A percentile compares a stretch with the other conserved stretches of the same genome.
phyloP scores from a whole-genome alignment of 2,329 filamentous ascomycete genomes.

The Talaromyces amestolkiae region DNA sequence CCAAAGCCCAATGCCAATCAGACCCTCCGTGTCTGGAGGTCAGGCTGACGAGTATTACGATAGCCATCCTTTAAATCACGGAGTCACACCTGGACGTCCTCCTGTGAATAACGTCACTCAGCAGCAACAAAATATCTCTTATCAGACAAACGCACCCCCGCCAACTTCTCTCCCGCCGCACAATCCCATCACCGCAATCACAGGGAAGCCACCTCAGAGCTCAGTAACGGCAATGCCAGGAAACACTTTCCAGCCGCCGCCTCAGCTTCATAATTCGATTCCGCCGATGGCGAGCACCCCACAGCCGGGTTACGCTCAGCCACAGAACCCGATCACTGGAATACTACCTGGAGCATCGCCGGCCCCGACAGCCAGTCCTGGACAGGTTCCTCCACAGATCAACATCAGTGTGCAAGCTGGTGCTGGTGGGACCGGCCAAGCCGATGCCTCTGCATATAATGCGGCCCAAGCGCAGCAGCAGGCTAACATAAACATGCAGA shows the following conservation, averaged over 20 bases:
- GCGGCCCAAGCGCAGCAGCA: slow-evolving; percentile 8
- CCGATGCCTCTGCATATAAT: background rate
- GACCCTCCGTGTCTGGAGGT: background rate
- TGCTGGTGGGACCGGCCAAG: background rate
- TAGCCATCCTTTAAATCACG: background rate
- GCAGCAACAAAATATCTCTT: background rate
- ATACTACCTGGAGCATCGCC: background rate
- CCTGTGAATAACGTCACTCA: background rate
- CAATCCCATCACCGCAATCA: background rate
- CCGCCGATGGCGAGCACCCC: background rate
- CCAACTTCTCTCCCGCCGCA: slow-evolving; percentile 3
- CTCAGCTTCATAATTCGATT: background rate
- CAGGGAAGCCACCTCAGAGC: background rate
- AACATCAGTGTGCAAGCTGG: background rate
- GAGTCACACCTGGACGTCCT: background rate
- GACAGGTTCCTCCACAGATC: background rate
- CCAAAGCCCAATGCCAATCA: background rate
- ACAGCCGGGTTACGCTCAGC: background rate
- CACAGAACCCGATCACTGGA: background rate
- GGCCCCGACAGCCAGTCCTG: background rate
- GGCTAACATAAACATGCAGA: slow-evolving; percentile 5
- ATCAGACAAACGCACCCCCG: background rate
- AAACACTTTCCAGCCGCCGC: background rate
- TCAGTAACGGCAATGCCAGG: background rate
- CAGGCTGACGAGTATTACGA: slow-evolving; percentile 10